These are phyloP conservation scores for Penicillium sp. DNA, from an alignment of 2,329 filamentous ascomycete species.

Conservation along the genomic window DNA sequence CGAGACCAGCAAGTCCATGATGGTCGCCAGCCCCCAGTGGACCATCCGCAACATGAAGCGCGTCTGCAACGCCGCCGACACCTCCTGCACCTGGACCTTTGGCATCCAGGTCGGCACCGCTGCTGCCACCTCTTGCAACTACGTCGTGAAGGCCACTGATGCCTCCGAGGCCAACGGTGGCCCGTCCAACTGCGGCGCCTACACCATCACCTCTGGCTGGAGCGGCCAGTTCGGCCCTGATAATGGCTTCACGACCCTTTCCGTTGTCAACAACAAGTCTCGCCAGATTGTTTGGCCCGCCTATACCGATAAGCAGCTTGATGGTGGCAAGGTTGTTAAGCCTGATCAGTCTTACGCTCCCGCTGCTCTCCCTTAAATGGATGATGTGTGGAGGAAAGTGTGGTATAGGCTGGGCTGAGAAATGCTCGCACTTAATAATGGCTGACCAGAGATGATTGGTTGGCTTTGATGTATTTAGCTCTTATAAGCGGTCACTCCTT, in stretches of 20 bases:
- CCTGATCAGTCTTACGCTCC: conserved; percentile 56
- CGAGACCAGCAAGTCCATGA: conserved; percentile 42
- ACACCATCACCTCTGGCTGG: conserved; percentile 60
- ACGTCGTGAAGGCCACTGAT: conserved; percentile 42
- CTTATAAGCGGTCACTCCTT: conserved; percentile 1
- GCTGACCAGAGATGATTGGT: background rate
- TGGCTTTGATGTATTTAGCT: background rate
- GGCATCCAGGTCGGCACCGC: conserved; percentile 42
- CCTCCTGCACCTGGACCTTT: conserved; percentile 52
- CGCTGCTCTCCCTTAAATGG: conserved; percentile 27
- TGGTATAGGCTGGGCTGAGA: background rate
- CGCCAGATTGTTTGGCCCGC: conserved; percentile 55
- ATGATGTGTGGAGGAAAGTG: background rate
- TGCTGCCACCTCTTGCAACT: conserved; percentile 41
- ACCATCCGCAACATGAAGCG: conserved; percentile 49
- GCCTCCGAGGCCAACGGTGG: conserved; percentile 47
- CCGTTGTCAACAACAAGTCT: conserved; percentile 52
- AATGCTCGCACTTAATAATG: background rate
- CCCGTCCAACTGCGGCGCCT: conserved; percentile 53
- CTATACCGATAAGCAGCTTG: conserved; percentile 59
- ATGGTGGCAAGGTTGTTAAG: conserved; percentile 49
- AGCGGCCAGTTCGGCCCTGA: conserved; percentile 58
- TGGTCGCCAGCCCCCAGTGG: conserved; percentile 48
- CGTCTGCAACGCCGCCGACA: conserved; percentile 45
- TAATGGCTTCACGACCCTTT: conserved; percentile 60